Conservation (phyloP, 2,329 filamentous ascomycete species). For the Fusarium sp. region DNA sequence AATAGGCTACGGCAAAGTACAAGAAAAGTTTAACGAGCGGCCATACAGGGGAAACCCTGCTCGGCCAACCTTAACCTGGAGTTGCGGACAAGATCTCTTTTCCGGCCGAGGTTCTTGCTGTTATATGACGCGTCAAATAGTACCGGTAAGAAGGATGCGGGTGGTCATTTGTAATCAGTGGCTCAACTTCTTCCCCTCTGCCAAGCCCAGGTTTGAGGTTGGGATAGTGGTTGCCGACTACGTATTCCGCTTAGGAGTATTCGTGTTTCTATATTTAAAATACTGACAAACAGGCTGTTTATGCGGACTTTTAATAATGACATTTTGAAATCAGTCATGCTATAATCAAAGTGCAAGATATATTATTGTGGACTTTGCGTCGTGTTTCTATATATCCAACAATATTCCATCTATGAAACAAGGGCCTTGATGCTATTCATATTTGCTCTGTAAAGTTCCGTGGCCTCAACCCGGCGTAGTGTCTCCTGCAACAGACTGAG, state of each 20-base stretch:
- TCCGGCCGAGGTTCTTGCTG: background rate
- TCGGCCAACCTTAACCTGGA: too few species aligned
- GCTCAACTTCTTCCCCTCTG: background rate
- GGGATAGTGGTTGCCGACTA: too few species aligned
- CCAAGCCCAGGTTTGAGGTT: background rate
- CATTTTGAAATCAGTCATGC: too few species aligned
- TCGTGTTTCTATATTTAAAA: too few species aligned
- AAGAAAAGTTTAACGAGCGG: too few species aligned
- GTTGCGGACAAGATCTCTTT: too few species aligned
- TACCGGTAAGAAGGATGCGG: background rate
- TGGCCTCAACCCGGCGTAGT: conserved; percentile 2
- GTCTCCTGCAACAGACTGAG: conserved; percentile 11
- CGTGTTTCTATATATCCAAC: background rate
- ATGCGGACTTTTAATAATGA: too few species aligned
- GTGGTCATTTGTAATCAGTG: background rate
- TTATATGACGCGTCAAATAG: background rate
- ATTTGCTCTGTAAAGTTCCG: background rate
- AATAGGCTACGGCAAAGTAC: background rate
- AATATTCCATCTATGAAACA: background rate
- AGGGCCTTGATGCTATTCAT: conserved; percentile 4
- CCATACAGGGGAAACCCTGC: too few species aligned
- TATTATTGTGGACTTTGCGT: too few species aligned
- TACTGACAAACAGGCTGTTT: too few species aligned
- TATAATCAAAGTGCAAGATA: too few species aligned
- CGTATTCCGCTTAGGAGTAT: too few species aligned